Conservation (phyloP, 257 asterid species). For the Ilex asprella region DNA sequence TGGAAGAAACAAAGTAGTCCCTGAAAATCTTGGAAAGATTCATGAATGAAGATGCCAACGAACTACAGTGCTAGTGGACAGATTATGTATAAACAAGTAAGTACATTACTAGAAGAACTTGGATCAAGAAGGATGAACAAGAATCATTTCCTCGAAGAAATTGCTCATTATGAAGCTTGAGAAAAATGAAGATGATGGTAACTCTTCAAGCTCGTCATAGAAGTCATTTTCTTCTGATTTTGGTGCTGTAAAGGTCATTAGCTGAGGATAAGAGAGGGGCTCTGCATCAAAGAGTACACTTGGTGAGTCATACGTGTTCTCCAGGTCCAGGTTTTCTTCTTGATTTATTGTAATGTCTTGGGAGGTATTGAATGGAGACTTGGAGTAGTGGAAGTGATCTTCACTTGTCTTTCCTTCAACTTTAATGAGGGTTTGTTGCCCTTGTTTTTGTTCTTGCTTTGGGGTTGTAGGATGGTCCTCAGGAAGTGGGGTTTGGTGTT, state of each 20-base stretch:
- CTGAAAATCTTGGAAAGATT: background rate
- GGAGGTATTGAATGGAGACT: slow-evolving; percentile 34
- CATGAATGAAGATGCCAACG: too few relatives aligned
- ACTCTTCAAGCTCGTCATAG: background rate
- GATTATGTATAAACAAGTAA: too few relatives aligned
- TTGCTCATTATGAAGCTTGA: background rate
- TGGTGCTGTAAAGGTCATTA: background rate
- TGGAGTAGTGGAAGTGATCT: slow-evolving; percentile 26
- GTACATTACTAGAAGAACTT: too few relatives aligned
- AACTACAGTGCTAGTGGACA: too few relatives aligned
- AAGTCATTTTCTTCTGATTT: background rate
- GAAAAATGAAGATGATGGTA: background rate
- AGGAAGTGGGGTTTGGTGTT: slow-evolving; percentile 6
- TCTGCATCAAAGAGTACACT: slow-evolving; percentile 1
- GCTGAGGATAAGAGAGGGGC: background rate
- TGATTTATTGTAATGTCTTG: slow-evolving; percentile 15
- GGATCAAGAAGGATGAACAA: background rate
- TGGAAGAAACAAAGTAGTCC: background rate
- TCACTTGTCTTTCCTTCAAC: background rate
- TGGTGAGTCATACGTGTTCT: slow-evolving; percentile 16
- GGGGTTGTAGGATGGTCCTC: slow-evolving; percentile 16
- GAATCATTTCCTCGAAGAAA: too few relatives aligned
- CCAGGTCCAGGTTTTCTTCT: slow-evolving; percentile 24
- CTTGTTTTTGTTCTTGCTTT: slow-evolving; percentile 26
- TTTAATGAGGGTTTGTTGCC: slow-evolving; percentile 13